A percentile compares a stretch with the other conserved stretches of the same genome.
Evolutionary conservation across 805 yeast genomes (phyloP).

Genomic region (Ogataea paraovalis): DNA sequence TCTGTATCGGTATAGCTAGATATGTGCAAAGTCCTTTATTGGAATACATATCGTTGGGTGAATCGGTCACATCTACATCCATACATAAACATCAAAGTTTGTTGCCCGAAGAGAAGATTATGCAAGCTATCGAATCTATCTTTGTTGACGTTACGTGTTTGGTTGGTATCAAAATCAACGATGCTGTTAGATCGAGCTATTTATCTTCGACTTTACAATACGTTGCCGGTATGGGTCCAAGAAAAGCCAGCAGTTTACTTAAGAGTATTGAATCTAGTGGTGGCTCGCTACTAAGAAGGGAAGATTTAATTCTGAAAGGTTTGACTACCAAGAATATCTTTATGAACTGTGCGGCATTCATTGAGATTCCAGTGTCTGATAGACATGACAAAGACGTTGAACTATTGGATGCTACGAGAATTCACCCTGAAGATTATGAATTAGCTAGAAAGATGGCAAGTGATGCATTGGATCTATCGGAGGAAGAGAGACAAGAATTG

Average conservation of each 20-base stretch:
- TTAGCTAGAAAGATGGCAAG: constrained; percentile 97
- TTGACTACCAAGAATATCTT: constrained; percentile 78
- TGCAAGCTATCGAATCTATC: constrained; percentile 68
- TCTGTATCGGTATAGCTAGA: constrained; percentile 86
- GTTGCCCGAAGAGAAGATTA: constrained; percentile 58
- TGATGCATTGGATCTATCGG: constrained; percentile 94
- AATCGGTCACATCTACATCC: constrained; percentile 63
- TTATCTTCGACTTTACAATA: constrained; percentile 68
- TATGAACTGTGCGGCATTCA: constrained; percentile 87
- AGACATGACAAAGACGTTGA: constrained; percentile 63
- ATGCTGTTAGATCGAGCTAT: constrained; percentile 74
- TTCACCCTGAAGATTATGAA: constrained; percentile 97
- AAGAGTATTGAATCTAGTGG: constrained; percentile 74
- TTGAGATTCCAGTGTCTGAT: constrained; percentile 66
- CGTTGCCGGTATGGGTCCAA: constrained; percentile 90
- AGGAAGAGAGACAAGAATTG: constrained; percentile 72
- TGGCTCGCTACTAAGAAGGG: constrained; percentile 59
- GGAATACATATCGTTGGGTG: constrained; percentile 79
- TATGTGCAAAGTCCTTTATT: constrained; percentile 89
- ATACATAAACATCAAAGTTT: constrained; percentile 70
- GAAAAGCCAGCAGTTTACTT: constrained; percentile 85
- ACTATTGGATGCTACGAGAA: constrained; percentile 87
- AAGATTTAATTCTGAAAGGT: constrained; percentile 78
- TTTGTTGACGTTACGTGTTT: constrained; percentile 87
- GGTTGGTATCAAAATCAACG: constrained; percentile 92